These are phyloP conservation scores for Podospora anserina DNA, from an alignment of 495 filamentous ascomycete genomes.

Conservation along the genomic window DNA sequence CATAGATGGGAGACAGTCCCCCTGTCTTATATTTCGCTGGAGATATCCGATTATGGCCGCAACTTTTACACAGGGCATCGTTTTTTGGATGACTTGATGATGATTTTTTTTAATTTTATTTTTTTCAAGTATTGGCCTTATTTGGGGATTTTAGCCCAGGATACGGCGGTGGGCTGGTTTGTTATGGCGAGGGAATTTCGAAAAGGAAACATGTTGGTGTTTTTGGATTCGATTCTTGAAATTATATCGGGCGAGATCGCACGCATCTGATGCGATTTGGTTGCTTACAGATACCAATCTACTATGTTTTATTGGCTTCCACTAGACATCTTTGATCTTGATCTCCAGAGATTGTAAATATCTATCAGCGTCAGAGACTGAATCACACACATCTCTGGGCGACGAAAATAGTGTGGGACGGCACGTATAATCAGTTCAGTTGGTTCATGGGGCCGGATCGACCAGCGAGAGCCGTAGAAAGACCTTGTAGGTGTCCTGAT, in stretches of 20 bases:
- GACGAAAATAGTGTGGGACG: too few species aligned
- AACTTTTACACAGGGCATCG: neutral
- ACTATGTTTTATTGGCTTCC: neutral
- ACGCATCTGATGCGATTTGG: neutral
- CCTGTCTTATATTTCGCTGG: too few species aligned
- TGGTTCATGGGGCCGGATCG: too few species aligned
- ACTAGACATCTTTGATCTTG: neutral
- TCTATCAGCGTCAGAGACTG: too few species aligned
- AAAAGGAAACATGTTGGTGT: neutral
- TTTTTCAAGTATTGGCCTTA: neutral
- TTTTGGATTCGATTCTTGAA: neutral
- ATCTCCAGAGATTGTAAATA: too few species aligned
- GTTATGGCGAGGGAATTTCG: neutral
- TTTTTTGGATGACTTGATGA: neutral
- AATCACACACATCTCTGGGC: too few species aligned
- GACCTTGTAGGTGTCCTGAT: too few species aligned
- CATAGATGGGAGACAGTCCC: too few species aligned
- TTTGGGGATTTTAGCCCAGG: slow-evolving; percentile 1
- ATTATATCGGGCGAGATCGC: neutral
- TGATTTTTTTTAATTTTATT: neutral
- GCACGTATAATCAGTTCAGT: too few species aligned
- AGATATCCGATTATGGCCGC: neutral
- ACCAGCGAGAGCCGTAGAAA: too few species aligned
- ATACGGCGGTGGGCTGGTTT: neutral
- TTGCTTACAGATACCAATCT: neutral